phyloP scores from a whole-genome alignment of 495 filamentous ascomycete genomes.

The Penicillium bialowiezense region DNA sequence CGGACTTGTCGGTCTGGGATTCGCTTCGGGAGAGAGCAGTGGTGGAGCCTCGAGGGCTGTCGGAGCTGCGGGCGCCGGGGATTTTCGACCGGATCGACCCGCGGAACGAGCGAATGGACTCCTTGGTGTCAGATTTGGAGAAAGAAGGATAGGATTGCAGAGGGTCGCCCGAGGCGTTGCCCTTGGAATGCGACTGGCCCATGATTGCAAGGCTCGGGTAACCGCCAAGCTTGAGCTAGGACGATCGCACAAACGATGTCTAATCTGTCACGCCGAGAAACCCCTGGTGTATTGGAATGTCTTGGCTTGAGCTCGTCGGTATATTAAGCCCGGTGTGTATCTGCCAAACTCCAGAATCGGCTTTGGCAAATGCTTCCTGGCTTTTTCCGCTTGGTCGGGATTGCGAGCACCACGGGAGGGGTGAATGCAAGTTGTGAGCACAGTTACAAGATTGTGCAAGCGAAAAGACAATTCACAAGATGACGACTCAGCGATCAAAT shows the following conservation, averaged over 20 bases:
- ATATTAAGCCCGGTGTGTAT: conserved; percentile 15
- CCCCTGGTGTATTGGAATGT: conserved; percentile 36
- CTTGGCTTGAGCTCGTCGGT: conserved; percentile 28
- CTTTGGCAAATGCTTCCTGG: conserved; percentile 4
- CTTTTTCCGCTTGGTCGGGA: neutral
- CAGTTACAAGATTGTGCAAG: neutral
- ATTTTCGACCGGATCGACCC: conserved; percentile 75
- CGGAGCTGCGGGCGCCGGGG: conserved; percentile 56
- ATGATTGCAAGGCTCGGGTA: conserved; percentile 52
- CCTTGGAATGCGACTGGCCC: conserved; percentile 92
- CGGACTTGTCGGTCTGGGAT: conserved; percentile 61
- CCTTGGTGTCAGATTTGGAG: conserved; percentile 90
- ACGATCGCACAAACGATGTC: conserved; percentile 28
- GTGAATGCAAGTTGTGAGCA: neutral
- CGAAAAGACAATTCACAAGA: neutral
- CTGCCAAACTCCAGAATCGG: conserved; percentile 6
- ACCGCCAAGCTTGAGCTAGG: conserved; percentile 34
- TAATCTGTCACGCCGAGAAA: conserved; percentile 24
- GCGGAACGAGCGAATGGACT: conserved; percentile 83
- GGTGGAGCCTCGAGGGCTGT: conserved; percentile 76
- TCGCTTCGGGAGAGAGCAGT: conserved; percentile 60
- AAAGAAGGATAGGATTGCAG: conserved; percentile 87
- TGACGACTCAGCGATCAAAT: neutral
- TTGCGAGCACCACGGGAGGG: neutral
- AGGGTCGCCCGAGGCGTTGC: conserved; percentile 54